Conservation (phyloP, 2,329 filamentous ascomycete species). For the Endothia cerciana region DNA sequence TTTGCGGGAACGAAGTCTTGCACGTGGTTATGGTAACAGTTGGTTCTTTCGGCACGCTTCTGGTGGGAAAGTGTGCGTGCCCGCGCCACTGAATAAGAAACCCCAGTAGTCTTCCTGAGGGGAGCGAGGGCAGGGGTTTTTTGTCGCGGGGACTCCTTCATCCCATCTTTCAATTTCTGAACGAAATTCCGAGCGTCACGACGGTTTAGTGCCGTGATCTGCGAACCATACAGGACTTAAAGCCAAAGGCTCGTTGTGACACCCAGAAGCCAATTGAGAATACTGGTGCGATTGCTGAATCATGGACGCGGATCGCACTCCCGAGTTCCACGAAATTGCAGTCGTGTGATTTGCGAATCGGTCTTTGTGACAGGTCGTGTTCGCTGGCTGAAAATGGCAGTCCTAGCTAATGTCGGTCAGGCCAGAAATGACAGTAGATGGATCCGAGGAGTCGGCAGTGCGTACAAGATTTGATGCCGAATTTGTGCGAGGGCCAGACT, state of each 20-base stretch:
- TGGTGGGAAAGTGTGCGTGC: background rate
- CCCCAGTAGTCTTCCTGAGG: background rate
- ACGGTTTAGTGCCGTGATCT: background rate
- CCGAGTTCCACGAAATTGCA: conserved; percentile 15
- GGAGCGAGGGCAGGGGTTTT: background rate
- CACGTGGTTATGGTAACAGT: background rate
- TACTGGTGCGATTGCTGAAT: background rate
- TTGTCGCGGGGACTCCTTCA: too few species aligned
- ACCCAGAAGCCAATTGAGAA: background rate
- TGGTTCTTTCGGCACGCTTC: background rate
- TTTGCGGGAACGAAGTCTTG: background rate
- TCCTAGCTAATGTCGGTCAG: background rate
- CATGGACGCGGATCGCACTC: background rate
- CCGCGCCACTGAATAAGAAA: background rate
- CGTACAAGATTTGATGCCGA: background rate
- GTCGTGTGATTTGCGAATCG: conserved; percentile 4
- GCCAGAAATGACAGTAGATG: conserved; percentile 11
- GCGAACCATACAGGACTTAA: background rate
- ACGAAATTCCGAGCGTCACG: background rate
- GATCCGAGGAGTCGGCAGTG: background rate
- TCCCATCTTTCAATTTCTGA: background rate
- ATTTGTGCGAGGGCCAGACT: background rate
- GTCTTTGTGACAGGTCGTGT: conserved; percentile 7
- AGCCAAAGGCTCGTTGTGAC: background rate
- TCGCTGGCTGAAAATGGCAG: background rate